Evolutionary conservation across 1,139 yeast species (phyloP), one percentile per base, ranked within the genome.

Genomic region (Lodderomyces jiufengensis): DNA sequence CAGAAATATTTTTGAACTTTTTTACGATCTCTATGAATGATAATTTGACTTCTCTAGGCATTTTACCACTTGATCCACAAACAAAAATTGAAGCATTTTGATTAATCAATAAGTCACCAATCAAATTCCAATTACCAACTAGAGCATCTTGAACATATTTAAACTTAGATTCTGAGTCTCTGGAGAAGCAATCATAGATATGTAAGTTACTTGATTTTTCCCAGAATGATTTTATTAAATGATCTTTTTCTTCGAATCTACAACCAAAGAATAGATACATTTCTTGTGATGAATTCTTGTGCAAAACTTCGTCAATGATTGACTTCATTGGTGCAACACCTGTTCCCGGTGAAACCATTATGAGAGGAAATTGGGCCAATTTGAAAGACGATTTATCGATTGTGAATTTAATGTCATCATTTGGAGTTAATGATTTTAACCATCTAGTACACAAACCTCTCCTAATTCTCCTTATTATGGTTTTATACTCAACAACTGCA

Each of bases 11-110:
- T 4, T 69, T 70, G 34, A 58, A 54, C 43, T 74, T 72, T 37
- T 63, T 61, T 9, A 87, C 49, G 15, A 82, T 74, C 23, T 76
- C 81, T n/a, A 70, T 70, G 14, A 90, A 54, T 0, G 97, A 90
- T 14, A 84, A 59, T 43, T 95, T 67, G 1, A 92, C 95, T 54
- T 92, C 94, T 26, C 80, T 73, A 1, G 99, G 98, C 98, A 92
- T 94, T 45, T 79, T 77, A 1, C 98, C 98, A 24, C 95, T 81
- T 9, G 95, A 82, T 0, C 98, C 97, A 65, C 98, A 90, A 2
- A 92, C 68, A 54, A 82, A 88, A 5, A 88, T 61, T 0, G 73
- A 59, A 0, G 86, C 94, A 13, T 67, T 54, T 30, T 73, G 51
- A n/a, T 78, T 63, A 3, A 75, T 55, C 7, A 88, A 55, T 35